A percentile compares a stretch with the other conserved stretches of the same genome.
These are phyloP conservation scores for Amaranthus tricolor DNA, from an alignment of 179 eudicot species.

Conservation along the genomic window DNA sequence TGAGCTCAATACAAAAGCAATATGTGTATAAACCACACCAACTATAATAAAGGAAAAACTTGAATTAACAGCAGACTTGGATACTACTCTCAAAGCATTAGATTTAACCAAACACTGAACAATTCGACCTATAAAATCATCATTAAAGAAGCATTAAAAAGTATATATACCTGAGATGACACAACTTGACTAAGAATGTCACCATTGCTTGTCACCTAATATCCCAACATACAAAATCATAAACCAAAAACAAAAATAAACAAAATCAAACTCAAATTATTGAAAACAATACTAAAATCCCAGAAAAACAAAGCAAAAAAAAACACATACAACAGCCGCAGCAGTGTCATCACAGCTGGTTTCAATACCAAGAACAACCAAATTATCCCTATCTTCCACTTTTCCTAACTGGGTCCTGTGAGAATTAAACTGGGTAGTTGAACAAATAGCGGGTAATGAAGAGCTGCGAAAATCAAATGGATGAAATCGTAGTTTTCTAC, in stretches of 20 bases:
- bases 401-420: conserved; percentile 20
- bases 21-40: too few species aligned
- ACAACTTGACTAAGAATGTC: conserved; percentile 96
- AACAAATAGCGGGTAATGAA: conserved; percentile 24
- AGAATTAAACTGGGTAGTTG: conserved; percentile 30
- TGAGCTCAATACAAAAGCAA: too few species aligned
- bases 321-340: conserved; percentile 77
- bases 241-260: conserved; percentile 17
- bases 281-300: conserved; percentile 2
- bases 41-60: too few species aligned
- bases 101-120: background rate
- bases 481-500: conserved; percentile 9
- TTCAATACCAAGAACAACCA: conserved; percentile 83
- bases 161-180: conserved; percentile 73
- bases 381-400: conserved; percentile 34
- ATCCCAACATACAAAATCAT: conserved; percentile 2
- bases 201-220: conserved; percentile 83
- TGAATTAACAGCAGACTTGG: too few species aligned
- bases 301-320: background rate
- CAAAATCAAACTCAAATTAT: background rate
- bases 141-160: conserved; percentile 7
- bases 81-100: too few species aligned
- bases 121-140: conserved; percentile 9
- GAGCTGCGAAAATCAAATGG: background rate
- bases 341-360: conserved; percentile 97